phyloP scores from a whole-genome alignment of 2,329 filamentous ascomycete genomes.

The Pseudogymnoascus sp. region DNA sequence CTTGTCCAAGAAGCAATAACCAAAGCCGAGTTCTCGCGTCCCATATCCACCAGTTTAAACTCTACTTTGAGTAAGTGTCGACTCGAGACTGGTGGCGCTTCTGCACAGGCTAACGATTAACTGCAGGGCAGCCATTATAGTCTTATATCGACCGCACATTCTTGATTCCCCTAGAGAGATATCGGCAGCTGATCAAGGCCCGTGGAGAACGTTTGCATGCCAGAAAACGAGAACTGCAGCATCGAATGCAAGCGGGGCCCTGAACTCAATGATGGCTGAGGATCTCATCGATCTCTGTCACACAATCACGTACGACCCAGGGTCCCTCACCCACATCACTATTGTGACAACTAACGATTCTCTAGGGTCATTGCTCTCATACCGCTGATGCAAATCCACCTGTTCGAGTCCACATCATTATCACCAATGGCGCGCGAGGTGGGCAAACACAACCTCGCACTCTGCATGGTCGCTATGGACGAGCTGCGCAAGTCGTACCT shows the following conservation, averaged over 20 bases:
- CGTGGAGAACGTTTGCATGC: neutral
- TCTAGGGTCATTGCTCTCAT: slow-evolving; percentile 24
- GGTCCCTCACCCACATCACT: neutral
- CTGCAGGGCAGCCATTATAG: slow-evolving; percentile 13
- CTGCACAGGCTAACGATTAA: neutral
- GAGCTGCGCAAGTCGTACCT: slow-evolving; percentile 27
- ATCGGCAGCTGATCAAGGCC: neutral
- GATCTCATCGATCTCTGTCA: neutral
- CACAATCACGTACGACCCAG: neutral
- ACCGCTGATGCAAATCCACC: slow-evolving; percentile 29
- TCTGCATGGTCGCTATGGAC: slow-evolving; percentile 29
- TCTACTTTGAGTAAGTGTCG: slow-evolving; percentile 15
- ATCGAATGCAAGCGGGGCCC: neutral
- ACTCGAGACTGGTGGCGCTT: neutral
- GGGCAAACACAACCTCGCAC: slow-evolving; percentile 26
- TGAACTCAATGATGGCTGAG: neutral
- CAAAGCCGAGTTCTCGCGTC: slow-evolving; percentile 8
- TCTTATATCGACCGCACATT: slow-evolving; percentile 16
- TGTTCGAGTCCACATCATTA: slow-evolving; percentile 24
- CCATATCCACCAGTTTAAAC: slow-evolving; percentile 14
- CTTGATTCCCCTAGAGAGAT: neutral
- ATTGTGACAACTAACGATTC: neutral
- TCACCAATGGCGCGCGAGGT: slow-evolving; percentile 23
- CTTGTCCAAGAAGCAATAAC: slow-evolving; percentile 13
- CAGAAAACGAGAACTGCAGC: neutral